phyloP scores from a whole-genome alignment of 164 flowering plant species.

The Piper longum region DNA sequence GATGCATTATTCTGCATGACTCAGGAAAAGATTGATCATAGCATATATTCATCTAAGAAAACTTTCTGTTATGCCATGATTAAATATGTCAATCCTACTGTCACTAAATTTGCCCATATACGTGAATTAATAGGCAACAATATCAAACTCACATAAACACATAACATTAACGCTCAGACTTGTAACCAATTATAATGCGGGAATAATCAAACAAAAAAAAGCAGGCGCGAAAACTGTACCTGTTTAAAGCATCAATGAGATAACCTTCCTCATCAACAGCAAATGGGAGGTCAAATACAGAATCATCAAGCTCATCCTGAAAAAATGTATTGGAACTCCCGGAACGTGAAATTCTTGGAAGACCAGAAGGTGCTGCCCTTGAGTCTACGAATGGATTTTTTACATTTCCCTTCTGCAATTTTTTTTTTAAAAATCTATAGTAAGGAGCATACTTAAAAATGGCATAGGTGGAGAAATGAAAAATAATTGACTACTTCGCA shows the following conservation, averaged over 20 bases:
- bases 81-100: too few relatives aligned
- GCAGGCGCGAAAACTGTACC: conserved; percentile 26
- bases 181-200: too few relatives aligned
- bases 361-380: conserved; percentile 37
- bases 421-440: conserved; percentile 20
- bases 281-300: conserved; percentile 63
- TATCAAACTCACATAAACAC: too few relatives aligned
- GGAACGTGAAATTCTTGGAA: conserved; percentile 41
- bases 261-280: conserved; percentile 60
- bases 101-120: too few relatives aligned
- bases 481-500: too few relatives aligned
- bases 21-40: too few relatives aligned
- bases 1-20: too few relatives aligned
- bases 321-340: conserved; percentile 61
- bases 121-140: too few relatives aligned
- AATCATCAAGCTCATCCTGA: conserved; percentile 63
- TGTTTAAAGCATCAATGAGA: conserved; percentile 38
- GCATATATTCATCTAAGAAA: too few relatives aligned
- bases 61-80: too few relatives aligned
- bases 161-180: too few relatives aligned
- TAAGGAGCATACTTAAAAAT: background rate
- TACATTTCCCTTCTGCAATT: conserved; percentile 43
- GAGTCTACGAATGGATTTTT: conserved; percentile 23
- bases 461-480: background rate
- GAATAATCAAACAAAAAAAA: too few relatives aligned